Evolutionary conservation across 306 rosid species (phyloP), one percentile per base, ranked within the genome.

Genomic region (Sicyos edulis): DNA sequence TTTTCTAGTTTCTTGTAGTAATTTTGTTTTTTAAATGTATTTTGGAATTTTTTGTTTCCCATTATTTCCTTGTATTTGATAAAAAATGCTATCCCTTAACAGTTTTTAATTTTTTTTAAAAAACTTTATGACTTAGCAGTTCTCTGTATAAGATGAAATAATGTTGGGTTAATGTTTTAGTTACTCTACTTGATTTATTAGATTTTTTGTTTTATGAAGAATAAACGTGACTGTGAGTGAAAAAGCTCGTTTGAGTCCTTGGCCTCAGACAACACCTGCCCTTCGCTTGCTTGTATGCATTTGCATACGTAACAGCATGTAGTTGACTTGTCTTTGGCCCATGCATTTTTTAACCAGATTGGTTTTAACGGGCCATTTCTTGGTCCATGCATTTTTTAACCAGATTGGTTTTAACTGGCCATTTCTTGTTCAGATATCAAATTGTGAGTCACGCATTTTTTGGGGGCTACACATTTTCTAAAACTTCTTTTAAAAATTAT

Each of bases 171-270:
- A 17, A 10, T 64, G n/a, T 10, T 64, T 40, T 64, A 34, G 52
- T 8, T 42, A 10, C 71, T 64, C 16, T 42, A n/a, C 70, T 17
- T 64, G n/a, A 10, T 40, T 44, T 9, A 22, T 14, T 20, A 22
- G 4, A 13, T 22, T 12, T 7, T 68, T 21, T 68, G 3, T 14
- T 68, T 44, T 13, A 68, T 13, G 14, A 68, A 22, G 50, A 47
- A 47, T 50, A 20, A 2, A 67, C 19, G 19, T 10, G n/a, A 50
- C 8, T 4, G 71, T 44, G 72, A 22, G 72, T 14, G 54, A 47
- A 57, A 67, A 67, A 47, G 21, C 56, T 67, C 7, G 21, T 67
- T 55, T 47, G 57, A 67, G 34, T 47, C 55, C 10, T 47, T 45
- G n/a, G 71, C 54, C 55, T 47, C 12, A 47, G 72, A 47, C 1